These are phyloP conservation scores for Eragrostis curvula DNA, from an alignment of 176 grass and related monocot species.

Conservation along the genomic window DNA sequence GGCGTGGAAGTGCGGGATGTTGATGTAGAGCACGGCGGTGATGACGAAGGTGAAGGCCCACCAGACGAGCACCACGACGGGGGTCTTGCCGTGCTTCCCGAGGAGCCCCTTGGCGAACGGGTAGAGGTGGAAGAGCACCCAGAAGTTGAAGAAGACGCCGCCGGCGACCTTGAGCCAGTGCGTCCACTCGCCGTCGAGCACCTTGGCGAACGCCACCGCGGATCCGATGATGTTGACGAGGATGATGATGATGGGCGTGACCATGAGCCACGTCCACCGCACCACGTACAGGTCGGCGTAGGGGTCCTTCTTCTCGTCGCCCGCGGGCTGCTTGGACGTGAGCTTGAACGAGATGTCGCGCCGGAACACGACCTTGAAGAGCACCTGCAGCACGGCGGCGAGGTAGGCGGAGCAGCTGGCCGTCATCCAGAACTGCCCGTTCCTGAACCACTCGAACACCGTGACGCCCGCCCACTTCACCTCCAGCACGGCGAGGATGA, in stretches of 20 bases:
- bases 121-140: conserved; percentile 93
- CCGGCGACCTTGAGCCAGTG: conserved; percentile 90
- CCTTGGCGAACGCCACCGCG: conserved; percentile 77
- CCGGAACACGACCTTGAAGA: conserved; percentile 75
- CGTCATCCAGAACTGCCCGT: conserved; percentile 96
- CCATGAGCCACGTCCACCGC: conserved; percentile 77
- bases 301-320: conserved; percentile 86
- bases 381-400: conserved; percentile 81
- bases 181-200: conserved; percentile 75
- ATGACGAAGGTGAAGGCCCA: conserved; percentile 88
- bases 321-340: conserved; percentile 66
- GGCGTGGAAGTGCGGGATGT: conserved; percentile 64
- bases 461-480: conserved; percentile 88
- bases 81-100: conserved; percentile 74
- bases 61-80: conserved; percentile 82
- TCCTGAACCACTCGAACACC: conserved; percentile 93
- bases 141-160: conserved; percentile 97
- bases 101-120: conserved; percentile 90
- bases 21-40: conserved; percentile 86
- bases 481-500: conserved; percentile 73
- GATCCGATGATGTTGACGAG: conserved; percentile 80
- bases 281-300: conserved; percentile 90
- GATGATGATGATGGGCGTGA: conserved; percentile 74
- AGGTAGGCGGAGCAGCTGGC: conserved; percentile 87
- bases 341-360: conserved; percentile 88